phyloP scores from a whole-genome alignment of 2,329 filamentous ascomycete species.

The Aureobasidium uvarum region DNA sequence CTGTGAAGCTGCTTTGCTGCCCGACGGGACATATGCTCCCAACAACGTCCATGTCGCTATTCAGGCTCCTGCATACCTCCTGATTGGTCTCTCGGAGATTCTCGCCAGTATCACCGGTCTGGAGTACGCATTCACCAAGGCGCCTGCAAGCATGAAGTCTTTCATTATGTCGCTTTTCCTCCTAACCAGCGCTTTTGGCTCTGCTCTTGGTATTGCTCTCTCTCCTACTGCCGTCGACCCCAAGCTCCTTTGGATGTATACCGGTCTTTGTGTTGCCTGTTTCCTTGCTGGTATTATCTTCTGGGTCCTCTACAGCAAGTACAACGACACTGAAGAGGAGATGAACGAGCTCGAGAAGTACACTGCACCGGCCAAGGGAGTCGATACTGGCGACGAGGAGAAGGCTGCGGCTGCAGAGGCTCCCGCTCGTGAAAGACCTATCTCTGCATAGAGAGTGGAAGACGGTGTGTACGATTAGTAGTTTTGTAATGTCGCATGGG shows the following conservation, averaged over 20 bases:
- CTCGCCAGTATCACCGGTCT: conserved; percentile 50
- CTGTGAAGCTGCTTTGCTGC: conserved; percentile 40
- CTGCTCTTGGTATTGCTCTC: conserved; percentile 61
- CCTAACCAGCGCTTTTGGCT: conserved; percentile 59
- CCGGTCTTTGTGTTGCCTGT: conserved; percentile 32
- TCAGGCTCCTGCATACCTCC: conserved; percentile 48
- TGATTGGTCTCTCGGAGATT: conserved; percentile 49
- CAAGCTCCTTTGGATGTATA: conserved; percentile 61
- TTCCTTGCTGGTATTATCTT: conserved; percentile 33
- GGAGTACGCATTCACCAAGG: conserved; percentile 50
- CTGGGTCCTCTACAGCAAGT: conserved; percentile 39
- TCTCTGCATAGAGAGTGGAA: conserved; percentile 3
- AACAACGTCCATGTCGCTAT: conserved; percentile 48
- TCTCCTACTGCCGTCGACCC: conserved; percentile 62
- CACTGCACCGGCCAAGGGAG: conserved; percentile 5
- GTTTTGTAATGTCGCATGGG: conserved; percentile 14
- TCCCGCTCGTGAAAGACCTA: conserved; percentile 9
- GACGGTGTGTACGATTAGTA: neutral
- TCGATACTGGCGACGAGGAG: neutral
- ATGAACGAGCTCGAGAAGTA: conserved; percentile 50
- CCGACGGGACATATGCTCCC: conserved; percentile 38
- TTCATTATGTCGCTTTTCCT: conserved; percentile 58
- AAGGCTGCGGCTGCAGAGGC: conserved; percentile 5
- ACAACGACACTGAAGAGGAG: conserved; percentile 51
- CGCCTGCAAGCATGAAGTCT: conserved; percentile 49